Percentiles rank a stretch among this genome's conserved stretches.
phyloP scores from a whole-genome alignment of 2,329 filamentous ascomycete genomes.

The Neoscytalidium dimidiatum region DNA sequence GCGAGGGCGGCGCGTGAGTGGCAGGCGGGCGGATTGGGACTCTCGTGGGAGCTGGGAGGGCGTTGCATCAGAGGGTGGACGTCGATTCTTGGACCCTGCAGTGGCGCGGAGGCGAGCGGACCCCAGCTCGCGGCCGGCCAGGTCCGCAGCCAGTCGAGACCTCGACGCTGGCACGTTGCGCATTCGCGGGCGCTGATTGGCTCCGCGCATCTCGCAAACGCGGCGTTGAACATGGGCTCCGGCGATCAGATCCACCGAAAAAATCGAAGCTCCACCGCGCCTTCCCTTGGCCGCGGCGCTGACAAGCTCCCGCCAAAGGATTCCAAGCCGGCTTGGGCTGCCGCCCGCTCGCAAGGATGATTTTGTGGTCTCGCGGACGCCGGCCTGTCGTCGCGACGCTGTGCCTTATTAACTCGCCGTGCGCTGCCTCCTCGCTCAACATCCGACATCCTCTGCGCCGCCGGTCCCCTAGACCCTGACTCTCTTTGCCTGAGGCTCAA shows the following conservation, averaged over 20 bases:
- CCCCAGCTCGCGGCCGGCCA: background rate
- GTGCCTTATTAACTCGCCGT: background rate
- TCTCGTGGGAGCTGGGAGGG: background rate
- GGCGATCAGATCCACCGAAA: slow-evolving; percentile 17
- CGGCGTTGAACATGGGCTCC: background rate
- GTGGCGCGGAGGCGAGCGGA: slow-evolving; percentile 4
- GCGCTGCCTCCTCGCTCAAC: background rate
- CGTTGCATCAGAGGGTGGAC: background rate
- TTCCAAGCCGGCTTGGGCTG: background rate
- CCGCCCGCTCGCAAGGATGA: background rate
- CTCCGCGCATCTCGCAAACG: background rate
- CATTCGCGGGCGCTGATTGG: background rate
- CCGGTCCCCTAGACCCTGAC: background rate
- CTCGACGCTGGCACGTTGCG: background rate
- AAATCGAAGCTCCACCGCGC: slow-evolving; percentile 17
- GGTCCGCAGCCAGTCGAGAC: slow-evolving; percentile 7
- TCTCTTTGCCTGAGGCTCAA: background rate
- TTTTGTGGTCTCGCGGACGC: slow-evolving; percentile 2
- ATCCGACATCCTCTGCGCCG: background rate
- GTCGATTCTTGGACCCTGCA: slow-evolving; percentile 1
- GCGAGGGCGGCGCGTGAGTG: background rate
- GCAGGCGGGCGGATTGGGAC: background rate
- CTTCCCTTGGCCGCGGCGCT: slow-evolving; percentile 11
- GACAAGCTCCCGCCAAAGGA: slow-evolving; percentile 14
- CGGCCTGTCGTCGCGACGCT: background rate